Percentiles rank a stretch among this genome's conserved stretches.
phyloP scores from a whole-genome alignment of 805 yeast genomes.

The Clavispora fructus region DNA sequence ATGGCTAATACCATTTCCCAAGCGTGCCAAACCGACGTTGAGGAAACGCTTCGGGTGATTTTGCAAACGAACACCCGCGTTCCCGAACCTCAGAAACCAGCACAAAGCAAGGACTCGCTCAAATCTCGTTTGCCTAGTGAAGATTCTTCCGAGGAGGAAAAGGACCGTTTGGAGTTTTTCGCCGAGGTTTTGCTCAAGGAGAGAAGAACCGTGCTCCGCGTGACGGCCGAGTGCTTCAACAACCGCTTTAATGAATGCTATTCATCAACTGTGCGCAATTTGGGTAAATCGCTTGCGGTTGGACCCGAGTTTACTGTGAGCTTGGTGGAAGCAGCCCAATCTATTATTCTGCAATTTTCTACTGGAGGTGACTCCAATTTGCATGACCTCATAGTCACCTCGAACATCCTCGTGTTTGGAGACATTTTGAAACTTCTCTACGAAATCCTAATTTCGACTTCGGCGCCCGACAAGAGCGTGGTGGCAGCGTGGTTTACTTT shows the following conservation, averaged over 20 bases:
- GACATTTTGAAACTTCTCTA: conserved; percentile 34
- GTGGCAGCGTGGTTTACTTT: conserved; percentile 53
- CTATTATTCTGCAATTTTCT: not conserved
- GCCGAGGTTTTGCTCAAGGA: conserved; percentile 43
- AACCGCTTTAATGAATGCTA: conserved; percentile 12
- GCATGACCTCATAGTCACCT: conserved; percentile 21
- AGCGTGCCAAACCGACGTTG: conserved; percentile 32
- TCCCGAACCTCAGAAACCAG: conserved; percentile 25
- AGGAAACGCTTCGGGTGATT: conserved; percentile 48
- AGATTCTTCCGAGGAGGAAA: conserved; percentile 22
- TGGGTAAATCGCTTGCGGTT: conserved; percentile 23
- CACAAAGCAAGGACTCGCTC: conserved; percentile 17
- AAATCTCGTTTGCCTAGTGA: conserved; percentile 34
- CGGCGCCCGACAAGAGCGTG: conserved; percentile 25
- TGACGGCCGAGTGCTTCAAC: conserved; percentile 29
- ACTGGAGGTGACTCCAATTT: conserved; percentile 7
- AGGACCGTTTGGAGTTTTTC: conserved; percentile 29
- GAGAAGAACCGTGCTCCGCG: conserved; percentile 43
- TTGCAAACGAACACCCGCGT: conserved; percentile 33
- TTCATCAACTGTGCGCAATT: conserved; percentile 26
- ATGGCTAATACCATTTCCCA: conserved; percentile 38
- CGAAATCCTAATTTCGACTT: conserved; percentile 37
- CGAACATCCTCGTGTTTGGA: conserved; percentile 25
- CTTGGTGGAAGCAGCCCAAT: conserved; percentile 1
- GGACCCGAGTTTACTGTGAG: conserved; percentile 2